Base-by-base conservation (phyloP, 163 green algal genomes). In the Volvox carteri region DNA sequence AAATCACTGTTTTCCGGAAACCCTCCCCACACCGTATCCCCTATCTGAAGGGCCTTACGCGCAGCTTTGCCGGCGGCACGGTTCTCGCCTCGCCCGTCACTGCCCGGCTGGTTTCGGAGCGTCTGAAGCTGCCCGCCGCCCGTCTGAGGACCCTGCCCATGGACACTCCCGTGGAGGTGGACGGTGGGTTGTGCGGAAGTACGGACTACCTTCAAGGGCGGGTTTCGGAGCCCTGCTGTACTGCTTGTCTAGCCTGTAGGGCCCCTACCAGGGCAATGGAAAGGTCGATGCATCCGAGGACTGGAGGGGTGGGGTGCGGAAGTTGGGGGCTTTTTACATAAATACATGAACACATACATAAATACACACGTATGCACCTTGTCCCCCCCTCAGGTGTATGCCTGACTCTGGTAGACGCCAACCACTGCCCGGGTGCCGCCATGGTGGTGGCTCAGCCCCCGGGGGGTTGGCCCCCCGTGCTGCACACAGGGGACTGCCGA, bases 391-490 rank as follows among this genome's bases (percentile, higher is more conserved):
- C 89, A 95, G 87, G 92, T 25, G 87, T 86, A 7, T 56, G 28
- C 21, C 52, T 93, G 46, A 98, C 95, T 0, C 94, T 98, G 8
- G 79, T 99, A 12, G 95, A 99, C 60, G 98, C 98, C 80, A 99
- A 99, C 91, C 98, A 99, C 93, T 99, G 98, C 93, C 98, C 98
- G 0, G 98, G 98, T 1, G 95, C 97, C 3, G 94, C 92, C 41
- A 97, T 98, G 95, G 91, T 99, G 41, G 86, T 98, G 0, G 97
- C 98, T 37, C 79, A 97, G 72, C 81, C 91, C 0, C 92, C 90
- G 7, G 79, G 65, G 8, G 30, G 39, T 7, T 42, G 65, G 39
- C 90, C 92, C 4, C 92, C 96, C 0, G 93, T 98, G 83, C 94
- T 99, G 70, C 97, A 99, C 94, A 98, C 95, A 12, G 98, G 96